Conservation (phyloP, 306 rosid genomes). For the Castanopsis chinensis region DNA sequence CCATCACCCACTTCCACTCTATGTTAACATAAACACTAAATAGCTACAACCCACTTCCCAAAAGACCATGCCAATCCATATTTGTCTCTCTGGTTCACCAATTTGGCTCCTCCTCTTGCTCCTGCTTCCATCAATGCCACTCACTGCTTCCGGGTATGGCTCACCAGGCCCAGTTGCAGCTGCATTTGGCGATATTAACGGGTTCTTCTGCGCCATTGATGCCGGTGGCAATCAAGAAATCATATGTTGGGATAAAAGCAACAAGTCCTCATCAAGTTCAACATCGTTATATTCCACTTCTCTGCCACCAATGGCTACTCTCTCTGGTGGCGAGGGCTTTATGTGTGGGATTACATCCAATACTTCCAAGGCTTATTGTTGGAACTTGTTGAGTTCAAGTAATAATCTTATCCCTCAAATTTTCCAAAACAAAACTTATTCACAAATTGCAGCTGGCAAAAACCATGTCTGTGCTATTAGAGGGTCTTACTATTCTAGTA, state of each 20-base stretch:
- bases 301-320: constrained; percentile 73
- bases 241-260: constrained; percentile 72
- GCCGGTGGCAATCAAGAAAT: constrained; percentile 82
- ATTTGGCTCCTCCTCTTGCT: constrained; percentile 15
- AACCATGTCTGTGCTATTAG: constrained; percentile 77
- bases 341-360: constrained; percentile 77
- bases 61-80: background rate
- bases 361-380: constrained; percentile 69
- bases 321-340: constrained; percentile 85
- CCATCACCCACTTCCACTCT: background rate
- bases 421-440: constrained; percentile 48
- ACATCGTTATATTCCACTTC: constrained; percentile 27
- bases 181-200: constrained; percentile 45
- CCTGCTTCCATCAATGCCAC: constrained; percentile 13
- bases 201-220: constrained; percentile 80
- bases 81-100: background rate
- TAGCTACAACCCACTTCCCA: background rate
- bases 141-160: constrained; percentile 51
- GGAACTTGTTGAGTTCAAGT: constrained; percentile 42
- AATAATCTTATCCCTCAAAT: constrained; percentile 57
- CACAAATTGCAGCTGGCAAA: constrained; percentile 71
- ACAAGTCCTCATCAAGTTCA: constrained; percentile 26
- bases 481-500: constrained; percentile 64
- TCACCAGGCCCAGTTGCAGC: constrained; percentile 85
- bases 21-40: background rate